phyloP scores from a whole-genome alignment of 768 basidiomycete species.

The Lactifluus echinatus region DNA sequence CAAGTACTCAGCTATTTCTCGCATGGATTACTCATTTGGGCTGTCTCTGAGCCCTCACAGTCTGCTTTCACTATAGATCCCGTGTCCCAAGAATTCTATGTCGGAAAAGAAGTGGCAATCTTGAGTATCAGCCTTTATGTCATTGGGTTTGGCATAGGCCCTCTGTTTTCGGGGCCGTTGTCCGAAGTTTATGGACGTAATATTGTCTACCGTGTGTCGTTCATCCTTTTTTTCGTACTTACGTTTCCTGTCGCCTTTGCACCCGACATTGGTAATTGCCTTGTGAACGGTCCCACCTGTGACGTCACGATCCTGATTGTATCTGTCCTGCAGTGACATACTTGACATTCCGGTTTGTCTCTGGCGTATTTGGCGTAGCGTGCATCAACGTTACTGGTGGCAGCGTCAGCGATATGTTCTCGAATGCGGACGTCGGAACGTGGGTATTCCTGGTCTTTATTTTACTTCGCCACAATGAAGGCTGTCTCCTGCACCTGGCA shows the following conservation, averaged over 20 bases:
- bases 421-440: slow-evolving; percentile 49
- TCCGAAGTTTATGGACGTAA: slow-evolving; percentile 55
- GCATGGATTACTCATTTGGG: not conserved
- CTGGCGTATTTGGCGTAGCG: slow-evolving; percentile 47
- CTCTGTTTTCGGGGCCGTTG: slow-evolving; percentile 29
- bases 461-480: not conserved
- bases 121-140: slow-evolving; percentile 35
- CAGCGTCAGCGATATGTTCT: slow-evolving; percentile 34
- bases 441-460: slow-evolving; percentile 27
- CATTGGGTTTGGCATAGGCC: slow-evolving; percentile 26
- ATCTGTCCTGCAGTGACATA: slow-evolving; percentile 39
- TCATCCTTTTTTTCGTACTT: slow-evolving; percentile 49
- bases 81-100: slow-evolving; percentile 30
- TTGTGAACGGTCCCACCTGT: not conserved
- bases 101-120: slow-evolving; percentile 34
- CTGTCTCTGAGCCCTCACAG: slow-evolving; percentile 13
- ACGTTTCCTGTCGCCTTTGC: slow-evolving; percentile 70
- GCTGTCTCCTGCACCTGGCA: slow-evolving; percentile 16
- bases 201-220: slow-evolving; percentile 54
- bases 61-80: slow-evolving; percentile 32
- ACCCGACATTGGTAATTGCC: slow-evolving; percentile 43
- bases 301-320: not conserved
- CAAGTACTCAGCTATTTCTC: not conserved
- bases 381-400: slow-evolving; percentile 56
- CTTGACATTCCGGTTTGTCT: slow-evolving; percentile 51